Evolutionary conservation across 352 stramenopile species (phyloP).

Genomic region (Blastocystis sp.): DNA sequence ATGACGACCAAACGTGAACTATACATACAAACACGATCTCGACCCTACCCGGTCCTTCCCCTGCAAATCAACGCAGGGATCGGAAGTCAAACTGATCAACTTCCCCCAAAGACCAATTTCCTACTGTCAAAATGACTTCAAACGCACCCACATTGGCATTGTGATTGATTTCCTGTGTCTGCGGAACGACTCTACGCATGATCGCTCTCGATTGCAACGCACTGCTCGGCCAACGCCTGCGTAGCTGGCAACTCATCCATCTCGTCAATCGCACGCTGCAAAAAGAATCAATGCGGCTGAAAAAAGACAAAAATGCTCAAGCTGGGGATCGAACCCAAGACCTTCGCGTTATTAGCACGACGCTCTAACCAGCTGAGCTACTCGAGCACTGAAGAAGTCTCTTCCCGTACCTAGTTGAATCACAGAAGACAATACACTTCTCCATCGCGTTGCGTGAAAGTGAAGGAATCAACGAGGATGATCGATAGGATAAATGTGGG

Average conservation of each 20-base stretch:
- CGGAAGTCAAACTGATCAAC: constrained; percentile 17
- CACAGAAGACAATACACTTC: too few relatives aligned
- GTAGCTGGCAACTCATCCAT: constrained; percentile 24
- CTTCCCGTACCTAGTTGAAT: not conserved
- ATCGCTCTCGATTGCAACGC: not conserved
- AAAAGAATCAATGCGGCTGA: not conserved
- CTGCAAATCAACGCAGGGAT: constrained; percentile 9
- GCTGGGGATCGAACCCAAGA: constrained; percentile 50
- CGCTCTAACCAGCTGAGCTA: constrained; percentile 56
- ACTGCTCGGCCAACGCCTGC: not conserved
- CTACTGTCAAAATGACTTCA: not conserved
- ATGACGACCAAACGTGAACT: constrained; percentile 29
- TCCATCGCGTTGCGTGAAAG: too few relatives aligned
- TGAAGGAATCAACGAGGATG: not conserved
- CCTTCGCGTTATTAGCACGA: constrained; percentile 56
- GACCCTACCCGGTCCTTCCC: not conserved
- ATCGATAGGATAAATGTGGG: not conserved
- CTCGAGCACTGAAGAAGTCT: not conserved
- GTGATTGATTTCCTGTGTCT: not conserved
- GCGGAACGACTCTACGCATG: not conserved
- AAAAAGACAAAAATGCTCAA: constrained; percentile 55
- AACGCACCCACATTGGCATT: not conserved
- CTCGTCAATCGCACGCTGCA: not conserved
- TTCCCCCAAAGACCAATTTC: constrained; percentile 21
- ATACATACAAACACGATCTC: not conserved